Conservation (phyloP, 352 stramenopile genomes). For the Globisporangium echinulatum region DNA sequence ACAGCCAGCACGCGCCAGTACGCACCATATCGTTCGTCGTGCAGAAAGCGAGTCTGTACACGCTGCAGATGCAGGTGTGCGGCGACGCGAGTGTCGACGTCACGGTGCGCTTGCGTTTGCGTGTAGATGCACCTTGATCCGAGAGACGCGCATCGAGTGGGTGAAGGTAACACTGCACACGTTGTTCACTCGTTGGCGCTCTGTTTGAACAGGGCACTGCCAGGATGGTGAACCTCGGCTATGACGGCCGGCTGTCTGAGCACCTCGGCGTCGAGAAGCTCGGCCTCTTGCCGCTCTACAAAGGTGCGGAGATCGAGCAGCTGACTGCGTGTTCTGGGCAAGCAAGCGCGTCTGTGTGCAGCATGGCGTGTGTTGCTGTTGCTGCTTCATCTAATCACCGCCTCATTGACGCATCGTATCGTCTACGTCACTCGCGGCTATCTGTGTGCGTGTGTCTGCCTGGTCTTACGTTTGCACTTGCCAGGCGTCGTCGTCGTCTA, state of each 20-base stretch:
- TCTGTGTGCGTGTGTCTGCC: not conserved
- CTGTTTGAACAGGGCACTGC: constrained; percentile 17
- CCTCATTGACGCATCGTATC: too few species aligned
- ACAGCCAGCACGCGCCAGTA: too few species aligned
- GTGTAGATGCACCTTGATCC: not conserved
- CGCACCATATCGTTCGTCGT: not conserved
- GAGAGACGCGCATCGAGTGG: not conserved
- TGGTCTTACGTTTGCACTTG: not conserved
- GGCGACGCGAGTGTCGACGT: constrained; percentile 44
- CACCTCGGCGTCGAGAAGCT: constrained; percentile 59
- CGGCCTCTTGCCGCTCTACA: constrained; percentile 48
- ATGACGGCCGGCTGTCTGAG: constrained; percentile 43
- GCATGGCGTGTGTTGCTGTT: too few species aligned
- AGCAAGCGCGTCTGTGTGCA: too few species aligned
- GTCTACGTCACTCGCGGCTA: not conserved
- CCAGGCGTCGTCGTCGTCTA: constrained; percentile 43
- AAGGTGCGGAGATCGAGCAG: constrained; percentile 18
- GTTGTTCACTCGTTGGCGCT: not conserved
- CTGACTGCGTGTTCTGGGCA: too few species aligned
- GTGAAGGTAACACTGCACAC: not conserved
- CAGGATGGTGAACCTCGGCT: constrained; percentile 53
- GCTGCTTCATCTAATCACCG: too few species aligned
- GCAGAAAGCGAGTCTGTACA: constrained; percentile 10
- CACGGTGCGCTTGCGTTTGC: constrained; percentile 13
- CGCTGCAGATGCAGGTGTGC: constrained; percentile 54